Evolutionary conservation across 1,139 yeast species (phyloP).

Genomic region (Suhomyces bokatorum): DNA sequence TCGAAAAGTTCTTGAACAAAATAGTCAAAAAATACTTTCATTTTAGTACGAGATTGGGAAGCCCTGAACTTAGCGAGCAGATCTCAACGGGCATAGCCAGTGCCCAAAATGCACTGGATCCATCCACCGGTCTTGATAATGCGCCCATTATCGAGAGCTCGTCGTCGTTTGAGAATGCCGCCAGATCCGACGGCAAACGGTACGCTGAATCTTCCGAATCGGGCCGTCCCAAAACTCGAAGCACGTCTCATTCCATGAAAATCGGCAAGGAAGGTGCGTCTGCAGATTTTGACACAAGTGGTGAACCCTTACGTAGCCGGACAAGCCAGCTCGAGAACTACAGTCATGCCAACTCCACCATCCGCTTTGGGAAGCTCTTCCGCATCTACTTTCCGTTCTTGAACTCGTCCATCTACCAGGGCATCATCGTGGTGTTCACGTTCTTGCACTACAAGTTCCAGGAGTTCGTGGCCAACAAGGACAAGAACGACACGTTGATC

Average conservation of each 20-base stretch:
- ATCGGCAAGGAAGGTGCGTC: neutral
- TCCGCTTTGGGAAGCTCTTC: slow-evolving; percentile 36
- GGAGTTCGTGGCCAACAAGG: slow-evolving; percentile 31
- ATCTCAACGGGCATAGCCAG: neutral
- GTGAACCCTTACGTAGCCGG: neutral
- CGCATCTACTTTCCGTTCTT: slow-evolving; percentile 46
- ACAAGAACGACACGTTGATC: slow-evolving; percentile 9
- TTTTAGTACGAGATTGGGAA: slow-evolving; percentile 6
- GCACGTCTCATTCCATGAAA: neutral
- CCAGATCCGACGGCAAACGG: neutral
- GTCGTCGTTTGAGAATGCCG: neutral
- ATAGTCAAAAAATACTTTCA: slow-evolving; percentile 21
- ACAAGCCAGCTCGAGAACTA: neutral
- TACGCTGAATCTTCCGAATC: neutral
- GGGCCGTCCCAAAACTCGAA: neutral
- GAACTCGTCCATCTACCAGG: slow-evolving; percentile 52
- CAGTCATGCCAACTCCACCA: slow-evolving; percentile 14
- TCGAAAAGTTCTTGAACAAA: slow-evolving; percentile 23
- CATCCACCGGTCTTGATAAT: neutral
- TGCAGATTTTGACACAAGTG: neutral
- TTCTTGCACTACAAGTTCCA: slow-evolving; percentile 45
- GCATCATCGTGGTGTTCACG: slow-evolving; percentile 52
- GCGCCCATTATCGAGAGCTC: slow-evolving; percentile 1
- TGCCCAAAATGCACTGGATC: neutral
- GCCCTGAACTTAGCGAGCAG: slow-evolving; percentile 1